Conservation (phyloP, 2,329 filamentous ascomycete genomes). For the Colletotrichum endophyticum region DNA sequence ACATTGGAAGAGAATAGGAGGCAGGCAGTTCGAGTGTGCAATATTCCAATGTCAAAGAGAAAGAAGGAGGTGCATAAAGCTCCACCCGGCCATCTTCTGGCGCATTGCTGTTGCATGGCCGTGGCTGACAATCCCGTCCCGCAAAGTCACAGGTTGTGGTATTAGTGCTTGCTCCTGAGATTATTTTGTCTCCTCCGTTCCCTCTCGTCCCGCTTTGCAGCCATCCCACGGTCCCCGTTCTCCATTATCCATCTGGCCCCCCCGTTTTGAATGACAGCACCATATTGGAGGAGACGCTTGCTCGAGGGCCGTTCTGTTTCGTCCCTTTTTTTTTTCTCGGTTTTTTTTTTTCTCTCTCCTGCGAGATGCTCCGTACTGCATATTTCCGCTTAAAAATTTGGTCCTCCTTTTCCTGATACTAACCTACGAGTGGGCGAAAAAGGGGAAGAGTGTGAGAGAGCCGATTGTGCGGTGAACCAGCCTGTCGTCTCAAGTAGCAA, state of each 20-base stretch:
- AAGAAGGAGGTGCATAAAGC: background rate
- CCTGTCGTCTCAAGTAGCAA: constrained; percentile 1
- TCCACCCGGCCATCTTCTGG: background rate
- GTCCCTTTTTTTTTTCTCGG: background rate
- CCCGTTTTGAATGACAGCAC: constrained; percentile 13
- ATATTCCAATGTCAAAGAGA: background rate
- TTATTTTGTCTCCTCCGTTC: constrained; percentile 11
- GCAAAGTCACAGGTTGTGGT: background rate
- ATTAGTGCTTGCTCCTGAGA: background rate
- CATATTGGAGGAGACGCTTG: constrained; percentile 8
- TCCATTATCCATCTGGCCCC: background rate
- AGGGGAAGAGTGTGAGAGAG: background rate
- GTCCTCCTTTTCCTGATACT: background rate
- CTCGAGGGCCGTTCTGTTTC: constrained; percentile 1
- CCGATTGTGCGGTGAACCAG: background rate
- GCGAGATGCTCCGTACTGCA: background rate
- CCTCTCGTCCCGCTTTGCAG: constrained; percentile 2
- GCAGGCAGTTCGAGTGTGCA: background rate
- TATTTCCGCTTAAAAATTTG: background rate
- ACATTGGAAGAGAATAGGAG: background rate
- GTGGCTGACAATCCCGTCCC: background rate
- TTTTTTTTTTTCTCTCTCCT: background rate
- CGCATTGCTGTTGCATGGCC: background rate
- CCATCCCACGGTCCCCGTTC: constrained; percentile 11
- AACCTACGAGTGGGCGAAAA: background rate